These are phyloP conservation scores for Calamus simplicifolius DNA, from an alignment of 176 grass and related monocot genomes.

Conservation along the genomic window DNA sequence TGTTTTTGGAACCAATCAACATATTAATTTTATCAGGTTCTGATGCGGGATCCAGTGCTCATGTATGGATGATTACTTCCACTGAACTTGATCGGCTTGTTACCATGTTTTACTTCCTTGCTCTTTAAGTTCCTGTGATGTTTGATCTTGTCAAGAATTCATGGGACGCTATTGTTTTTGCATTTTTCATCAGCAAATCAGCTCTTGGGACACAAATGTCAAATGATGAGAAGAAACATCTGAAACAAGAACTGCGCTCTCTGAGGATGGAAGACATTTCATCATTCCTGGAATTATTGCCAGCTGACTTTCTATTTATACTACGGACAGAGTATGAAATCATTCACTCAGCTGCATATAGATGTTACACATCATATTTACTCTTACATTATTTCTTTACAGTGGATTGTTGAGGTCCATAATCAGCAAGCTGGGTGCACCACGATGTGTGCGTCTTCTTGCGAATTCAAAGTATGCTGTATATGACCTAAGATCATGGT, in stretches of 20 bases:
- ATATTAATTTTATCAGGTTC: no score
- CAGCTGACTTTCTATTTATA: slow-evolving; percentile 66
- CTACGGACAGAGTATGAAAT: slow-evolving; percentile 68
- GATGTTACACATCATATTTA: neutral
- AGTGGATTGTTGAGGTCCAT: slow-evolving; percentile 85
- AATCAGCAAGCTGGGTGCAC: slow-evolving; percentile 56
- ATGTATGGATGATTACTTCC: no score
- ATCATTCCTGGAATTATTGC: slow-evolving; percentile 84
- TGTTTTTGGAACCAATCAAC: no score
- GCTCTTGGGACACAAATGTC: slow-evolving; percentile 66
- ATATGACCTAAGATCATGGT: slow-evolving; percentile 54
- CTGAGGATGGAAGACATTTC: slow-evolving; percentile 81
- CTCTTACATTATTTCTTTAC: slow-evolving; percentile 14
- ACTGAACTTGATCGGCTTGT: no score
- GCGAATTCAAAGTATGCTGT: slow-evolving; percentile 74
- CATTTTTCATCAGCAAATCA: slow-evolving; percentile 56
- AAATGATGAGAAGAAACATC: slow-evolving; percentile 58
- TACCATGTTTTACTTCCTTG: no score
- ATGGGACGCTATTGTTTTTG: neutral
- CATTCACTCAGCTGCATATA: neutral
- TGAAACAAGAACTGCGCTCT: slow-evolving; percentile 59
- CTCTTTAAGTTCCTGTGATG: no score
- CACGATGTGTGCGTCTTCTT: slow-evolving; percentile 62
- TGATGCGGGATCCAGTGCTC: no score
- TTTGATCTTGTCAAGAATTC: neutral